Percentiles rank a stretch among this genome's conserved stretches.
Evolutionary conservation across 2,329 filamentous ascomycete genomes (phyloP).

Genomic region (Amauroascus verrucosus): DNA sequence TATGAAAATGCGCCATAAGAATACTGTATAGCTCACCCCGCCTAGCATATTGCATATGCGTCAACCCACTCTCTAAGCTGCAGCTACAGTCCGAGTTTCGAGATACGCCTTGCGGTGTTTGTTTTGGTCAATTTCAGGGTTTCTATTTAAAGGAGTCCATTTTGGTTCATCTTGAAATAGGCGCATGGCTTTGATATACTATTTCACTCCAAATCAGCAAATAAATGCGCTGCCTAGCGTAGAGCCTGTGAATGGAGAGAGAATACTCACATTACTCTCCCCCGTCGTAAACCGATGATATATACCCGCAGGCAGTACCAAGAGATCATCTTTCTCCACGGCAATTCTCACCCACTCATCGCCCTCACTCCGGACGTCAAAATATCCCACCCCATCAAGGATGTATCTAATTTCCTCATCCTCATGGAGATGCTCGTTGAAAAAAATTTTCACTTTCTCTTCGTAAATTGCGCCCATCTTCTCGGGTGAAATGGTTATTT

Average conservation of each 20-base stretch:
- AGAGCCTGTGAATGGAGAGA: neutral
- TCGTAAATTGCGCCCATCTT: conserved; percentile 84
- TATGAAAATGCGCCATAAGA: neutral
- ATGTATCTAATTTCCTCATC: conserved; percentile 98
- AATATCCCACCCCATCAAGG: conserved; percentile 76
- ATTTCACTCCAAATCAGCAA: conserved; percentile 7
- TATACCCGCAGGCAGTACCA: conserved; percentile 88
- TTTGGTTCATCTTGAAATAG: conserved; percentile 98
- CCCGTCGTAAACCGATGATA: conserved; percentile 98
- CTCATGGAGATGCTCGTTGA: conserved; percentile 91
- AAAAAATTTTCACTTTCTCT: conserved; percentile 87
- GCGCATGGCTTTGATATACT: conserved; percentile 94
- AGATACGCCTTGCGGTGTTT: conserved; percentile 70
- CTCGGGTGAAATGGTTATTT: conserved; percentile 76
- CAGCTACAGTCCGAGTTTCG: conserved; percentile 18
- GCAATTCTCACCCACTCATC: conserved; percentile 85
- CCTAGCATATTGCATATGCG: neutral
- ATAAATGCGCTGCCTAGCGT: neutral
- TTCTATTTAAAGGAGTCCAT: conserved; percentile 88
- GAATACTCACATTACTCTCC: conserved; percentile 64
- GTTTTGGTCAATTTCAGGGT: conserved; percentile 65
- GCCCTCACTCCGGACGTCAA: conserved; percentile 73
- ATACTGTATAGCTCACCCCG: neutral
- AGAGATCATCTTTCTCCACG: conserved; percentile 76
- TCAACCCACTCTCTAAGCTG: neutral